Percentiles rank a stretch among this genome's conserved stretches.
phyloP scores from a whole-genome alignment of 139 green algal genomes.

The Coccomyxa sp. region DNA sequence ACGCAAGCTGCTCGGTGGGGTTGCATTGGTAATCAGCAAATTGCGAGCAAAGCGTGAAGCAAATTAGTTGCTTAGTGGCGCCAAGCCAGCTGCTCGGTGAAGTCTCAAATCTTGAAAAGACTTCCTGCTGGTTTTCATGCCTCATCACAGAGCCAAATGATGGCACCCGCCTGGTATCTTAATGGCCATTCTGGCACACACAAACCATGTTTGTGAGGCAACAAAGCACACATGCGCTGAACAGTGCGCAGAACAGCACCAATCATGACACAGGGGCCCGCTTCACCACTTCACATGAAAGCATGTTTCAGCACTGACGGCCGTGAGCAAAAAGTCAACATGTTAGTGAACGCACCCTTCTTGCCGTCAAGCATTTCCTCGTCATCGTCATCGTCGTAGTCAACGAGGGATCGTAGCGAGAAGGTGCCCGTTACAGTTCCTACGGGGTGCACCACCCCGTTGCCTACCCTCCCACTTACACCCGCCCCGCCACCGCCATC shows the following conservation, averaged over 20 bases:
- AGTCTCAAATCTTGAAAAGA: too few relatives aligned
- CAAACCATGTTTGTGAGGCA: too few relatives aligned
- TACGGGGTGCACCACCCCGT: background rate
- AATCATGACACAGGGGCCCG: background rate
- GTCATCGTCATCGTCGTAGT: slow-evolving; percentile 2
- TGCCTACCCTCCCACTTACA: background rate
- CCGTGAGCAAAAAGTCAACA: background rate
- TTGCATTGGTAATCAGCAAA: background rate
- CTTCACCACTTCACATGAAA: background rate
- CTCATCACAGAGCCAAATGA: too few relatives aligned
- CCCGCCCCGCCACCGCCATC: background rate
- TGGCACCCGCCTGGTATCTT: too few relatives aligned
- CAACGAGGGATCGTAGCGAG: background rate
- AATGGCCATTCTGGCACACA: too few relatives aligned
- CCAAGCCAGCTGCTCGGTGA: too few relatives aligned
- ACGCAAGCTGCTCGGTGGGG: background rate
- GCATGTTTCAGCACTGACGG: background rate
- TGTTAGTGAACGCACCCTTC: background rate
- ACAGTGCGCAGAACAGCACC: background rate
- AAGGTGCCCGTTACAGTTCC: background rate
- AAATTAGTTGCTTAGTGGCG: too few relatives aligned
- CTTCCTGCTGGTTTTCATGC: too few relatives aligned
- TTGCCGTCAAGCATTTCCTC: background rate
- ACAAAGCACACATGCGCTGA: too few relatives aligned
- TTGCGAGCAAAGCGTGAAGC: too few relatives aligned